phyloP scores from a whole-genome alignment of 495 filamentous ascomycete genomes.

The Penicillium lagena region DNA sequence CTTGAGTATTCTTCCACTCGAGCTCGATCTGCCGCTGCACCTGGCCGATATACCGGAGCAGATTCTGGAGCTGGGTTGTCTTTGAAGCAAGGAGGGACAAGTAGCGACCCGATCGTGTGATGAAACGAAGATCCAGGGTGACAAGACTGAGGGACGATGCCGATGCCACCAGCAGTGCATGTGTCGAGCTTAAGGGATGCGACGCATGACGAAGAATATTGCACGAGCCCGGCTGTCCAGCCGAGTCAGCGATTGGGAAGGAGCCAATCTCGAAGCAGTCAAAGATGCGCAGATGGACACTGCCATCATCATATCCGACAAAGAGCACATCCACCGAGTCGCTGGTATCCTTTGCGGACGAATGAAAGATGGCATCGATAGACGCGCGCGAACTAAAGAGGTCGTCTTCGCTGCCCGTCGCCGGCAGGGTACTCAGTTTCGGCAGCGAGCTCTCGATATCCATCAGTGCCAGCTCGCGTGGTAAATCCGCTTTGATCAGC shows the following conservation, averaged over 20 bases:
- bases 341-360: conserved; percentile 48
- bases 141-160: conserved; percentile 49
- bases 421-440: conserved; percentile 66
- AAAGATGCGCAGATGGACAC: conserved; percentile 79
- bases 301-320: conserved; percentile 69
- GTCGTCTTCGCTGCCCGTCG: conserved; percentile 38
- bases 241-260: conserved; percentile 35
- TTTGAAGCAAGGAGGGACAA: conserved; percentile 78
- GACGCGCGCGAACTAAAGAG: conserved; percentile 20
- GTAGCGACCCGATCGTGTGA: conserved; percentile 71
- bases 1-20: conserved; percentile 77
- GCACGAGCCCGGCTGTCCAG: conserved; percentile 11
- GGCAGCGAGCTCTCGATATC: conserved; percentile 78
- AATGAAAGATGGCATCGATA: conserved; percentile 24
- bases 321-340: conserved; percentile 78
- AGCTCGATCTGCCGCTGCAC: conserved; percentile 65
- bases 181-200: conserved; percentile 67
- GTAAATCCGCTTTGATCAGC: conserved; percentile 55
- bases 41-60: conserved; percentile 76
- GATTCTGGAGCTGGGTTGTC: conserved; percentile 77
- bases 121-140: conserved; percentile 77
- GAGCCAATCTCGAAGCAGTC: conserved; percentile 82
- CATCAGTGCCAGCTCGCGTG: conserved; percentile 66
- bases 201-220: conserved; percentile 53
- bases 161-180: conserved; percentile 57